Evolutionary conservation across 768 basidiomycete species (phyloP).

Genomic region (Xerocomus brunneocitrinus): DNA sequence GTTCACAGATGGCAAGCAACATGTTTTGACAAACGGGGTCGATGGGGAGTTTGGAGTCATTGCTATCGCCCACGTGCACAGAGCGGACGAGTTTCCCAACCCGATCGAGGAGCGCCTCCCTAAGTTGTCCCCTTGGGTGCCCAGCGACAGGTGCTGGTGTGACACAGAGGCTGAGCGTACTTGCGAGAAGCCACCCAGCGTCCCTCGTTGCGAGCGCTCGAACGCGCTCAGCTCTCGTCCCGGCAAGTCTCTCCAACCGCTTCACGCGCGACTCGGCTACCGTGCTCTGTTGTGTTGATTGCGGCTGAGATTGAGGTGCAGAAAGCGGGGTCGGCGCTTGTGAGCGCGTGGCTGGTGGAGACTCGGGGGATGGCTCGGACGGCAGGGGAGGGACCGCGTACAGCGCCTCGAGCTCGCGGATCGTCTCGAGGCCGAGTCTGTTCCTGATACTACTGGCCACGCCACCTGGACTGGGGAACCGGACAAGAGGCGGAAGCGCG

Average conservation of each 20-base stretch:
- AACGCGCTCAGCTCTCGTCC: constrained; percentile 18
- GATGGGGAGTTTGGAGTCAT: not conserved
- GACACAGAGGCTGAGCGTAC: constrained; percentile 23
- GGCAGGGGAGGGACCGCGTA: constrained; percentile 1
- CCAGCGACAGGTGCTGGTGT: not conserved
- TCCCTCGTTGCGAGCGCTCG: constrained; percentile 24
- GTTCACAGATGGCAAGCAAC: constrained; percentile 28
- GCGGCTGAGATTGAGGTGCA: not conserved
- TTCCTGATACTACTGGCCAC: constrained; percentile 6
- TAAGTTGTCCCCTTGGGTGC: constrained; percentile 1
- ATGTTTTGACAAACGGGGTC: constrained; percentile 25
- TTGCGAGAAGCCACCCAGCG: constrained; percentile 26
- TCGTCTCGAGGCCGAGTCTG: constrained; percentile 26
- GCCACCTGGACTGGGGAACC: not conserved
- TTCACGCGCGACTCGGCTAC: not conserved
- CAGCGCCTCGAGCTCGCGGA: constrained; percentile 24
- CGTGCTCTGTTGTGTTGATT: not conserved
- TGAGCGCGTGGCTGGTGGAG: not conserved
- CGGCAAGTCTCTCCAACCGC: constrained; percentile 6
- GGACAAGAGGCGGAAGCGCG: not conserved
- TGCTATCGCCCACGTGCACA: not conserved
- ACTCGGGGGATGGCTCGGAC: not conserved
- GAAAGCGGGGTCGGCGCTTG: not conserved
- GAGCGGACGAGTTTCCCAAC: constrained; percentile 22
- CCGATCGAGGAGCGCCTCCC: constrained; percentile 17